Evolutionary conservation across 129 eudicot species (phyloP).

Genomic region (Daucus carota): DNA sequence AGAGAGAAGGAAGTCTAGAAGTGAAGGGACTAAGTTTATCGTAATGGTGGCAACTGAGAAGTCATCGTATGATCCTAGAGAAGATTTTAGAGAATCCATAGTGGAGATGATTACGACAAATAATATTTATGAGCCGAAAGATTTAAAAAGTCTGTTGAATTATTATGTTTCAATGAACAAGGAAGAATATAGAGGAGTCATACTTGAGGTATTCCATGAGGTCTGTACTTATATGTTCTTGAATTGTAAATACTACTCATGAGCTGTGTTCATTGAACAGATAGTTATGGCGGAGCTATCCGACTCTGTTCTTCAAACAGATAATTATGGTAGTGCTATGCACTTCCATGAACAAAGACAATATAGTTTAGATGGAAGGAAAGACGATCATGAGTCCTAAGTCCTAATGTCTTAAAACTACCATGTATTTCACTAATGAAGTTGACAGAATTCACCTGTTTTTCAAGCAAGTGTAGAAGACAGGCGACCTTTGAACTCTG

Average conservation of each 20-base stretch:
- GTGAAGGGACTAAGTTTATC: conserved; percentile 30
- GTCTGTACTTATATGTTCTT: conserved; percentile 68
- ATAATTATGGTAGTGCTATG: too few species aligned
- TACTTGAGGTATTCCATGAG: conserved; percentile 84
- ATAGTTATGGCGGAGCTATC: neutral
- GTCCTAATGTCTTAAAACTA: neutral
- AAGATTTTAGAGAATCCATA: conserved; percentile 63
- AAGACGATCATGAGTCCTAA: neutral
- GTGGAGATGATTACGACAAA: conserved; percentile 62
- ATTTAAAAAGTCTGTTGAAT: conserved; percentile 51
- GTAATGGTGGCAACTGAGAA: conserved; percentile 88
- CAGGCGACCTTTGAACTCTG: too few species aligned
- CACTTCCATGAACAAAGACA: neutral
- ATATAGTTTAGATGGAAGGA: neutral
- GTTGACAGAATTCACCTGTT: too few species aligned
- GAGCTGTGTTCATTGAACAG: neutral
- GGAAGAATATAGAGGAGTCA: conserved; percentile 52
- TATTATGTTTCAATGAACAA: conserved; percentile 62
- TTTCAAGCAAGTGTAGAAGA: neutral
- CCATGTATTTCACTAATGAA: too few species aligned
- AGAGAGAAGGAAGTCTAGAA: conserved; percentile 18
- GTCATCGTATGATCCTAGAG: conserved; percentile 48
- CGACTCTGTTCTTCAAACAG: too few species aligned
- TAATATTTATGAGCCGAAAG: conserved; percentile 49
- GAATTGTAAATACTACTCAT: conserved; percentile 32